Evolutionary conservation across 129 eudicot species (phyloP).

Genomic region (Pulicaria dysenterica): DNA sequence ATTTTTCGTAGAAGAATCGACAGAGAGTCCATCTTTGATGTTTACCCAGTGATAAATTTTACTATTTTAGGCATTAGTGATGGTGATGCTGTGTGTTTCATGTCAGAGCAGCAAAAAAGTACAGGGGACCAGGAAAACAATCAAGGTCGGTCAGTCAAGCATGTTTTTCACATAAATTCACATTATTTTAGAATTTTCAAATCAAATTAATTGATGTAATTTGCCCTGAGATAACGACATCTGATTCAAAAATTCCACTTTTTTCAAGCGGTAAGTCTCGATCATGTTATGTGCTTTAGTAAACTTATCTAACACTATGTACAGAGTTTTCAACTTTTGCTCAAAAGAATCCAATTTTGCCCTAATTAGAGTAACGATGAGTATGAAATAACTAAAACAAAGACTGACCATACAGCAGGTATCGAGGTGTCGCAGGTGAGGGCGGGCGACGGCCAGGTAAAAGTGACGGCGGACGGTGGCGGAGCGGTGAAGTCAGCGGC

Average conservation of each 20-base stretch:
- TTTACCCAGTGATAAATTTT: too few relatives aligned
- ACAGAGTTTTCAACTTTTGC: not conserved
- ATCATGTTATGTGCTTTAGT: too few relatives aligned
- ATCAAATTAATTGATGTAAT: too few relatives aligned
- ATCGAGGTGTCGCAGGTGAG: slow-evolving; percentile 19
- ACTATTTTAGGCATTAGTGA: not conserved
- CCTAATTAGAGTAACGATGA: not conserved
- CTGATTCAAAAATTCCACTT: too few relatives aligned
- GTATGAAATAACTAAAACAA: not conserved
- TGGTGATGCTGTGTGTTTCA: slow-evolving; percentile 8
- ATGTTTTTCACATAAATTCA: too few relatives aligned
- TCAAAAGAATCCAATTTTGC: not conserved
- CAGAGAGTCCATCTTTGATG: too few relatives aligned
- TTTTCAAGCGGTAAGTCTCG: too few relatives aligned
- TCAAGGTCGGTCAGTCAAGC: too few relatives aligned
- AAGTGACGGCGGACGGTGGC: slow-evolving; percentile 29
- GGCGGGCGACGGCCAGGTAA: slow-evolving; percentile 42
- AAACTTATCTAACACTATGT: too few relatives aligned
- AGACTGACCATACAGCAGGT: slow-evolving; percentile 45
- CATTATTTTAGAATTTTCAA: too few relatives aligned
- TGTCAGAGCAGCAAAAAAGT: slow-evolving; percentile 1
- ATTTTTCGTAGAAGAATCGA: too few relatives aligned
- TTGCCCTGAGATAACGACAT: too few relatives aligned
- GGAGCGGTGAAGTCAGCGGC: slow-evolving; percentile 32
- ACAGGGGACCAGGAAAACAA: slow-evolving; percentile 11